These are phyloP conservation scores for Nannizzia gypsea DNA, from an alignment of 2,329 filamentous ascomycete genomes.

Conservation along the genomic window DNA sequence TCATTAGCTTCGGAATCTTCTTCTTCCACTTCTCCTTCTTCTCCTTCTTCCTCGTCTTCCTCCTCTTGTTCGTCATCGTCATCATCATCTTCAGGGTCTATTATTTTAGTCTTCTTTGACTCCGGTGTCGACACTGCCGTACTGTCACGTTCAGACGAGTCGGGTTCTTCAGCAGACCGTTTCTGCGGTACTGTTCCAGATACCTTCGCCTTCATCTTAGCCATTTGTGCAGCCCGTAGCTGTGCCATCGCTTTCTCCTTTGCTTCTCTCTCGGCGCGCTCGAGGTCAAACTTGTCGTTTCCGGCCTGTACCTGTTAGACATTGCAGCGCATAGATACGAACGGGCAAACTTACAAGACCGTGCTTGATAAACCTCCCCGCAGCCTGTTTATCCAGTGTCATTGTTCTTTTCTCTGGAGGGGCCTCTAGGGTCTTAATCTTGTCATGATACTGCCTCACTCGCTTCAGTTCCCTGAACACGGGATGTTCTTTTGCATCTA, in stretches of 20 bases:
- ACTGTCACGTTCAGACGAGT: neutral
- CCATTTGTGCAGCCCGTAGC: conserved; percentile 35
- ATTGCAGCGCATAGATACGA: no score
- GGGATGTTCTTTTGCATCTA: conserved; percentile 70
- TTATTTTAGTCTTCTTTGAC: conserved; percentile 22
- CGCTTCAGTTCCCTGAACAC: conserved; percentile 77
- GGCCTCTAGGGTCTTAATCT: conserved; percentile 68
- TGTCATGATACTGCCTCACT: conserved; percentile 82
- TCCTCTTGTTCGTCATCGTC: conserved; percentile 20
- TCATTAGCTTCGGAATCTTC: neutral
- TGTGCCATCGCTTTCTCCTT: conserved; percentile 41
- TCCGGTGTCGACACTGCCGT: neutral
- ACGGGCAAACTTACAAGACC: conserved; percentile 49
- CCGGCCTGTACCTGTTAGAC: conserved; percentile 24
- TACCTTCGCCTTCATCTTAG: conserved; percentile 24
- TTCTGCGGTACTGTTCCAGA: conserved; percentile 13
- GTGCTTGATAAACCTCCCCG: conserved; percentile 68
- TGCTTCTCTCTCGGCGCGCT: conserved; percentile 39
- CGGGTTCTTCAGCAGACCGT: conserved; percentile 6
- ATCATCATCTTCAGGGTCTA: conserved; percentile 19
- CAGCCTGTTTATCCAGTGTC: conserved; percentile 60
- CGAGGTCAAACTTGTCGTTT: conserved; percentile 41
- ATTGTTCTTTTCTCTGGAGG: conserved; percentile 47
- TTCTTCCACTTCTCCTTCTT: neutral
- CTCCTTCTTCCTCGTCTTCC: conserved; percentile 11